phyloP scores from a whole-genome alignment of 2,329 filamentous ascomycete genomes.

The Epichloe festucae region DNA sequence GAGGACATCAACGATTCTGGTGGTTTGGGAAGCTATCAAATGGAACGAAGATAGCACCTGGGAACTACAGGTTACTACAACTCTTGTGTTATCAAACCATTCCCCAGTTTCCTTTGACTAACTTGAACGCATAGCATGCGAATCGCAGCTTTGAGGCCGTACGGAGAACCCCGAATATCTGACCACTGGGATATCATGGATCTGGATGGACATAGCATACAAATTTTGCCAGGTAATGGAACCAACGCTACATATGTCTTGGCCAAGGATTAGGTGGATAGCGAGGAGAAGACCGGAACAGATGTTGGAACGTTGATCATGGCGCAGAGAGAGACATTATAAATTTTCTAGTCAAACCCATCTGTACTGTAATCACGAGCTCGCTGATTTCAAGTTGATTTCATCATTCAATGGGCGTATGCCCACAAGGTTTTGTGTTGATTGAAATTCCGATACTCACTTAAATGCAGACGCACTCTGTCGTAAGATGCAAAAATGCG shows the following conservation, averaged over 20 bases:
- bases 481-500: neutral
- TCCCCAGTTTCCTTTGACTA: neutral
- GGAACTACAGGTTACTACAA: conserved; percentile 24
- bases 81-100: neutral
- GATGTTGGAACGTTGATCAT: neutral
- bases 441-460: neutral
- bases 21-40: conserved; percentile 31
- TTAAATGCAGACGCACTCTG: neutral
- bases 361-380: neutral
- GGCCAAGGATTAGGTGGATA: neutral
- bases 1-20: conserved; percentile 23
- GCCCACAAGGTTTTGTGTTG: neutral
- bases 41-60: conserved; percentile 25
- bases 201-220: conserved; percentile 16
- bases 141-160: conserved; percentile 28
- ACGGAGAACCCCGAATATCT: conserved; percentile 26
- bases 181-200: conserved; percentile 29
- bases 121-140: conserved; percentile 20
- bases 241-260: conserved; percentile 13
- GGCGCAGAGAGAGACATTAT: neutral
- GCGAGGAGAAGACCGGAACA: too few relatives aligned
- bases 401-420: neutral
- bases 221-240: conserved; percentile 20
- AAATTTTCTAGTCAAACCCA: neutral
- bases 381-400: neutral